Conservation (phyloP, 495 filamentous ascomycete species). For the Polyplosphaeria fusca region DNA sequence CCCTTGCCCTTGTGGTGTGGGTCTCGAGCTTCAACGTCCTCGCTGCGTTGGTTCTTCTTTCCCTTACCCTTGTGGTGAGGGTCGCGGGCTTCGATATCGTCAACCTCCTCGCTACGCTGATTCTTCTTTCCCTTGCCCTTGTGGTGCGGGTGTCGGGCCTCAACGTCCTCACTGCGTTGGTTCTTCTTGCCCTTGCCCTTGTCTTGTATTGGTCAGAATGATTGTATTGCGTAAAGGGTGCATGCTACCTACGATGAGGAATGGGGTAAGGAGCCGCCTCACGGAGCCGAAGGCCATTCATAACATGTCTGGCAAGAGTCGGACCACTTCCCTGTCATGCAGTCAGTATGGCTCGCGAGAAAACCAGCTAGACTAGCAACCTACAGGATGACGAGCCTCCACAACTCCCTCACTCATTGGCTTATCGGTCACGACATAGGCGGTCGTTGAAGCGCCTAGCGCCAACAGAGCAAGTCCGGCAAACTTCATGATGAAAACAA, state of each 20-base stretch:
- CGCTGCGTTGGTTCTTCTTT: slow-evolving; percentile 1
- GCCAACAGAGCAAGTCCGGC: slow-evolving; percentile 10
- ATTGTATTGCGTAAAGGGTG: too few species aligned
- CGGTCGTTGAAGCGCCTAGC: slow-evolving; percentile 10
- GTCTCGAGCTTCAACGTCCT: slow-evolving; percentile 1
- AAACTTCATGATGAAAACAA: slow-evolving; percentile 25
- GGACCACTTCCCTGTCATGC: slow-evolving; percentile 7
- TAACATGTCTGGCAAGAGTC: not conserved
- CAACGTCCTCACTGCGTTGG: not conserved
- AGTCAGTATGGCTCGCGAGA: not conserved
- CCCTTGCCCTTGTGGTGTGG: slow-evolving; percentile 25
- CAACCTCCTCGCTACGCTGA: not conserved
- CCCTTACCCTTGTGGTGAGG: slow-evolving; percentile 17
- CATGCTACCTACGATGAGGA: not conserved
- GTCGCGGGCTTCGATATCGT: not conserved
- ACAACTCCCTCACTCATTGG: slow-evolving; percentile 1
- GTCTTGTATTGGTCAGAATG: not conserved
- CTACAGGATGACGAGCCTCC: slow-evolving; percentile 16
- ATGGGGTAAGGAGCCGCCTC: not conserved
- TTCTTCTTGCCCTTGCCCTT: slow-evolving; percentile 1
- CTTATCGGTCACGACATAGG: slow-evolving; percentile 20
- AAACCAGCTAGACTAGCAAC: not conserved
- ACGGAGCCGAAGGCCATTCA: not conserved
- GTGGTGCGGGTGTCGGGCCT: not conserved
- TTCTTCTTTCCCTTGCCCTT: slow-evolving; percentile 17